Percentiles rank a stretch among this genome's conserved stretches.
Evolutionary conservation across 257 asterid species (phyloP).

Genomic region (Paraleonurus japonicus): DNA sequence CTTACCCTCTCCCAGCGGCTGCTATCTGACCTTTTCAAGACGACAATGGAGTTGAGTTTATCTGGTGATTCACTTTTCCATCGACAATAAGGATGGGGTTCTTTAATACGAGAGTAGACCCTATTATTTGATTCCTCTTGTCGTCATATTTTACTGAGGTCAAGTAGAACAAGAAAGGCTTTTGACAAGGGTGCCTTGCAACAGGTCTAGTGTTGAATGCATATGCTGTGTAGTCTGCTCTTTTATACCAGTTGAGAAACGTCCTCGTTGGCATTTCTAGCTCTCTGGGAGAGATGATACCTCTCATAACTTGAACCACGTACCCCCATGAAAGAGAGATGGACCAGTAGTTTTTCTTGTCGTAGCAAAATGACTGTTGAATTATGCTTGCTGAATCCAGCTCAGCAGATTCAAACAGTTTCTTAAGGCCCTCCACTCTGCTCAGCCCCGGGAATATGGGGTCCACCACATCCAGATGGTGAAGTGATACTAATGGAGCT

Average conservation of each 20-base stretch:
- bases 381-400: slow-evolving; percentile 71
- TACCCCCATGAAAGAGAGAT: slow-evolving; percentile 84
- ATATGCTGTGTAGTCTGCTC: slow-evolving; percentile 80
- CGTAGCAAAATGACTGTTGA: slow-evolving; percentile 81
- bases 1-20: slow-evolving; percentile 67
- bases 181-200: slow-evolving; percentile 80
- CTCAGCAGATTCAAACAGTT: slow-evolving; percentile 48
- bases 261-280: slow-evolving; percentile 81
- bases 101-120: slow-evolving; percentile 49
- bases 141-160: slow-evolving; percentile 50
- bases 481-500: slow-evolving; percentile 76
- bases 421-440: slow-evolving; percentile 44
- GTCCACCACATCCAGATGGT: slow-evolving; percentile 86
- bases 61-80: slow-evolving; percentile 67
- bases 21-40: slow-evolving; percentile 61
- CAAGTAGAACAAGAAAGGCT: slow-evolving; percentile 68
- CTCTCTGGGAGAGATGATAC: slow-evolving; percentile 71
- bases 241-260: slow-evolving; percentile 69
- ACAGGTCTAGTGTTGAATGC: slow-evolving; percentile 93
- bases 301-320: slow-evolving; percentile 68
- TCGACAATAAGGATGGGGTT: slow-evolving; percentile 53
- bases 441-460: slow-evolving; percentile 66
- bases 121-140: slow-evolving; percentile 52
- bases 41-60: slow-evolving; percentile 44
- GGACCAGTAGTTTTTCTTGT: slow-evolving; percentile 63